Evolutionary conservation across 2,329 filamentous ascomycete genomes (phyloP), one percentile per base, ranked within the genome.

Genomic region (Mollisiaceae sp.): DNA sequence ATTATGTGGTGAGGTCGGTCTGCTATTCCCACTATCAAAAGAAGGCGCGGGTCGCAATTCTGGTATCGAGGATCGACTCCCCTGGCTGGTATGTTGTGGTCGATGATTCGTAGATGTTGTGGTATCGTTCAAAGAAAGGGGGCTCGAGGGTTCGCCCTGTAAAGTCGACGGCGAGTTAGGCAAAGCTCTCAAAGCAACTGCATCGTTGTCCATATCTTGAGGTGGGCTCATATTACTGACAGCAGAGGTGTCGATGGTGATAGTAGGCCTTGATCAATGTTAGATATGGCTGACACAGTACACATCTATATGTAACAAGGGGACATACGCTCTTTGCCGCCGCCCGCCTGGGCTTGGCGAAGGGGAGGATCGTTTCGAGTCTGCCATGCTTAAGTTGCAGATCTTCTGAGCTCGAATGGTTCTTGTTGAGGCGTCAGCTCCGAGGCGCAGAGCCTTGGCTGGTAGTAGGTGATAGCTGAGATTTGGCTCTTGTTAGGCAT

Each of bases 1-100:
- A 77, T 91, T 90, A 75, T 90, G 88, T 6, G 88, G 86, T 47
- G 88, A 90, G 2, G 84, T 88, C 12, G 88, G 88, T 71, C 87
- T 80, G 72, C 85, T 88, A 55, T 86, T 86, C 67, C 81, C 80
- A 69, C 81, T 85, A 45, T 90, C 87, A 63, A 88, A 88, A 15
- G 86, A 88, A 59, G 78, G 80, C 60, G 83, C 80, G 20, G 81
- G 80, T 63, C 83, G 82, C 55, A 83, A 75, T 70, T 89, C 86
- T 1, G 82, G 70, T 63, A 74, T 71, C 20, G 74, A 76, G 63
- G 70, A 70, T 38, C 65, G 66, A 60, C 74, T 76, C 8, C 67
- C 64, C 43, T 73, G 74, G 56, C 64, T 70, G 4, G 67, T 64
- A 58, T 73, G 70, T 32, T 69, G 59, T 54, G 69, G 64, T 65